Evolutionary conservation across 306 rosid genomes (phyloP).

Genomic region (Rubus parviflorus): DNA sequence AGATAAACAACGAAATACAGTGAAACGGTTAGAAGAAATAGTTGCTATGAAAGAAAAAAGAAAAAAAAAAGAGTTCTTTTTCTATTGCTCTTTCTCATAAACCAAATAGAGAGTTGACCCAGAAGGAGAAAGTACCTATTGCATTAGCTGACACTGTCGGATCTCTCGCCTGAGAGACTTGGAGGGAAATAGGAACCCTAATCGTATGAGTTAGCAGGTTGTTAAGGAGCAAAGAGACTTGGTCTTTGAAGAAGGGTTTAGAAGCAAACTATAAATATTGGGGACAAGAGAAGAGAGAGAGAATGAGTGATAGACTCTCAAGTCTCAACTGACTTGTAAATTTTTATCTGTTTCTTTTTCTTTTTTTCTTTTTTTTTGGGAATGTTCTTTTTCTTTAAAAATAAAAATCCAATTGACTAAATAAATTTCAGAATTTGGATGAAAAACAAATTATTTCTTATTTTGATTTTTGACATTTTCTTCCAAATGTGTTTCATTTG

Average conservation of each 20-base stretch:
- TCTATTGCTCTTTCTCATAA: not conserved
- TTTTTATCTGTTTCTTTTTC: not conserved
- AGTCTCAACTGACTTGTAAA: not conserved
- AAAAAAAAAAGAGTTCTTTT: not conserved
- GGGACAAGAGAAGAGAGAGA: not conserved
- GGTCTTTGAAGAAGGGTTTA: conserved; percentile 4
- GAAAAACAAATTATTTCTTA: no score
- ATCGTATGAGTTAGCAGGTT: not conserved
- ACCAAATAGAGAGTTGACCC: conserved; percentile 18
- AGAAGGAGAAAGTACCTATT: conserved; percentile 26
- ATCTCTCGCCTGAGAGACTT: conserved; percentile 24
- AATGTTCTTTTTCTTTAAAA: no score
- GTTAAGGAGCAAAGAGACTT: not conserved
- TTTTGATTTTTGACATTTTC: no score
- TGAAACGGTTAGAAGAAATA: not conserved
- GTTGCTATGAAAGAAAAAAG: not conserved
- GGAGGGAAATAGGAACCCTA: conserved; percentile 42
- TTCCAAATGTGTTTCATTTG: no score
- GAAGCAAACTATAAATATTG: not conserved
- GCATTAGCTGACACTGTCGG: conserved; percentile 19
- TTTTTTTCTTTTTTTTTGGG: not conserved
- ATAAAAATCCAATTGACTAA: no score
- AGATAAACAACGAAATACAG: not conserved
- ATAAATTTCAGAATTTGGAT: no score
- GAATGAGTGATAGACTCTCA: not conserved